Conservation (phyloP, 306 rosid species). For the Quercus parvula region DNA sequence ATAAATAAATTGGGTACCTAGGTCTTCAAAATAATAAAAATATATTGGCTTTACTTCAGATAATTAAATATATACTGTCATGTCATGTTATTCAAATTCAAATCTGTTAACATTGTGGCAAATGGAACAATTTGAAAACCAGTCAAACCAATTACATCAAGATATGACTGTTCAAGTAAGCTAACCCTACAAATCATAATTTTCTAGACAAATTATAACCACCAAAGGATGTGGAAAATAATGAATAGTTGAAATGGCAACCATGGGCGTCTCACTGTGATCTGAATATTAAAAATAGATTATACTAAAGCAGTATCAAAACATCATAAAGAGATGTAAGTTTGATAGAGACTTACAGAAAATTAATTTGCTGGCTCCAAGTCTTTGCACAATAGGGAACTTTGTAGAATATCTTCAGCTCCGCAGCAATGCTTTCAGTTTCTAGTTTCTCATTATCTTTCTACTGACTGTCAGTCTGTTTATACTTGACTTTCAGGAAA, state of each 20-base stretch:
- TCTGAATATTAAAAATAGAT: conserved; percentile 1
- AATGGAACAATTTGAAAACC: background rate
- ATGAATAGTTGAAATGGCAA: background rate
- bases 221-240: background rate
- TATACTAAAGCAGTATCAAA: background rate
- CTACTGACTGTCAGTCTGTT: too few relatives aligned
- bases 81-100: background rate
- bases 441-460: background rate
- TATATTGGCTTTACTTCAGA: background rate
- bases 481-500: too few relatives aligned
- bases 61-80: background rate
- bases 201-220: background rate
- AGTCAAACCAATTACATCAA: background rate
- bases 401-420: background rate
- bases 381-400: background rate
- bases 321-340: background rate
- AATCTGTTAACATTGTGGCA: background rate
- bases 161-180: background rate
- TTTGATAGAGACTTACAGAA: background rate
- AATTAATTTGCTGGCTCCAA: background rate
- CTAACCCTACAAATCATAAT: background rate
- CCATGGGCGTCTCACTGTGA: background rate
- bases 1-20: background rate
- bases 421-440: background rate
- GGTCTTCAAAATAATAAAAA: background rate